These are phyloP conservation scores for Hanseniaspora hatyaiensis DNA, from an alignment of 805 yeast species.

Conservation along the genomic window DNA sequence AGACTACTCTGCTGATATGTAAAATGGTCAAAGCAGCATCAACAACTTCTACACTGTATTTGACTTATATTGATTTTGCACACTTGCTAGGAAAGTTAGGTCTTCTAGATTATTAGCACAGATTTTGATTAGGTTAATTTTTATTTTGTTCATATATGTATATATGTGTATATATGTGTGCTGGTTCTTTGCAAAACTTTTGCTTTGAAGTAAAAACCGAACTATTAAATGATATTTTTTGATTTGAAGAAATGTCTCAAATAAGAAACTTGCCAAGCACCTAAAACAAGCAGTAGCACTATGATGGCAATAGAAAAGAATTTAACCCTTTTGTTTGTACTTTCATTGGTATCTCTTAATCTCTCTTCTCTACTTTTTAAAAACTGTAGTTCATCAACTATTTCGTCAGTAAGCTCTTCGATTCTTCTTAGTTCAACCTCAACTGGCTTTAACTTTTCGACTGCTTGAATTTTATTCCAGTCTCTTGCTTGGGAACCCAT, in stretches of 20 bases:
- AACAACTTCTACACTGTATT: constrained; percentile 16
- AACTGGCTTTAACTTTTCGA: constrained; percentile 83
- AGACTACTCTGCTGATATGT: background rate
- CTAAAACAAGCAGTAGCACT: constrained; percentile 59
- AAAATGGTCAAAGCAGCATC: constrained; percentile 14
- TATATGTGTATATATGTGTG: background rate
- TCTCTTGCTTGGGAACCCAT: constrained; percentile 95
- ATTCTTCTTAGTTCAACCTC: constrained; percentile 82
- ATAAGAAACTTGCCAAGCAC: constrained; percentile 86
- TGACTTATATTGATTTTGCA: constrained; percentile 39
- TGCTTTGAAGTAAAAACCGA: background rate
- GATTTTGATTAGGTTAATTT: constrained; percentile 1
- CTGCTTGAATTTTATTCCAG: constrained; percentile 89
- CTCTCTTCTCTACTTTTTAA: constrained; percentile 79
- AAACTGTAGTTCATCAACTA: constrained; percentile 67
- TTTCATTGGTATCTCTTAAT: constrained; percentile 92
- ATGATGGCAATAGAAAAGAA: constrained; percentile 67
- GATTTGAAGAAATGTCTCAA: constrained; percentile 85
- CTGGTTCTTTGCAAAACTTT: no score
- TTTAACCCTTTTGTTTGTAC: constrained; percentile 86
- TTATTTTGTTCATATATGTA: background rate
- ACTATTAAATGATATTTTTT: constrained; percentile 54
- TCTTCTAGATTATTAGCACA: constrained; percentile 23
- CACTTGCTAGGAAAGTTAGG: constrained; percentile 40
- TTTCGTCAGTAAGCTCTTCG: constrained; percentile 76